Percentiles rank a stretch among this genome's conserved stretches.
Conservation (phyloP, 192 early-diverging fungal species). For the Paraglomus occultum region DNA sequence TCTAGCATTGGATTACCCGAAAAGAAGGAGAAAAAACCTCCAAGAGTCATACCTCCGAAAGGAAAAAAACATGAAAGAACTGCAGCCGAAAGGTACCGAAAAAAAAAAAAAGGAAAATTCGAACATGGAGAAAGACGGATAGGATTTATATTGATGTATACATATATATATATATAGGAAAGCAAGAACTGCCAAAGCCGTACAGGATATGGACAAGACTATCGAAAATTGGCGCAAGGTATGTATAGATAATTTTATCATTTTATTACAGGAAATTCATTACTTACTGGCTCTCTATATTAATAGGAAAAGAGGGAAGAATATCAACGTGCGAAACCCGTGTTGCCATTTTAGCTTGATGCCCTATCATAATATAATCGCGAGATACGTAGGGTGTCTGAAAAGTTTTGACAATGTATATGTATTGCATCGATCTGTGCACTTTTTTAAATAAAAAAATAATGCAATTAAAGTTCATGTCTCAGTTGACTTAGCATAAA, state of each 20-base stretch:
- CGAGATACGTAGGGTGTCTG: no score
- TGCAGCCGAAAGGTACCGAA: constrained; percentile 34
- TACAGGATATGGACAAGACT: constrained; percentile 46
- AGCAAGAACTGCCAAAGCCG: constrained; percentile 42
- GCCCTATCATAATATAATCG: no score
- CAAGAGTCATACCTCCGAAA: constrained; percentile 38
- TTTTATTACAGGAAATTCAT: constrained; percentile 4
- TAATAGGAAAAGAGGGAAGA: no score
- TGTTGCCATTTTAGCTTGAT: no score
- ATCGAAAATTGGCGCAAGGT: constrained; percentile 46
- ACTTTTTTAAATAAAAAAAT: no score
- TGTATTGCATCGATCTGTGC: no score
- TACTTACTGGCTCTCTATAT: no score
- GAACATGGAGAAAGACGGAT: background rate
- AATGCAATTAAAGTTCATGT: no score
- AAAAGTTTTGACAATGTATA: no score
- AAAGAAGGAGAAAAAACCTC: constrained; percentile 35
- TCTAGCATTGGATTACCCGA: constrained; percentile 49
- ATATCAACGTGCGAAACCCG: no score
- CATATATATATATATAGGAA: constrained; percentile 24
- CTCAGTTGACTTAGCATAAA: no score
- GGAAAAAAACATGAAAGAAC: constrained; percentile 43
- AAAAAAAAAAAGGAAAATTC: background rate
- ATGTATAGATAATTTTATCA: background rate
- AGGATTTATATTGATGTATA: background rate